Conservation (phyloP, 2,329 filamentous ascomycete genomes). For the Arthrinium puccinioides region DNA sequence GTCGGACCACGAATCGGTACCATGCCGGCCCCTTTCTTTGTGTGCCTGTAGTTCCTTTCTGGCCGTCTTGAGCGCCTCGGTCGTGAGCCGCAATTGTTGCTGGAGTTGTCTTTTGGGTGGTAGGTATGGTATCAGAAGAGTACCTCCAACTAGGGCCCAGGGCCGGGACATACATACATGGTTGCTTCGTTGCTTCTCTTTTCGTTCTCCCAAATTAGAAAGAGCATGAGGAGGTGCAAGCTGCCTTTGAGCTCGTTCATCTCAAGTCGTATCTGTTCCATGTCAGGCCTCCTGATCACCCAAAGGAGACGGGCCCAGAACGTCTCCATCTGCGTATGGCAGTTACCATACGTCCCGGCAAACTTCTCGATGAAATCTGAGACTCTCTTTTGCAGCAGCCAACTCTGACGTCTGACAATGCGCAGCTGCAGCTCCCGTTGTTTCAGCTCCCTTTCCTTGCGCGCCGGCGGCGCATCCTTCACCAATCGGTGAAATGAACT, state of each 20-base stretch:
- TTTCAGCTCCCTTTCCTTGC: no score
- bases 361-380: neutral
- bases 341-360: neutral
- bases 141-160: neutral
- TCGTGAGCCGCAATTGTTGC: slow-evolving; percentile 6
- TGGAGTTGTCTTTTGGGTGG: neutral
- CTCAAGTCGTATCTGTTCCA: neutral
- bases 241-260: neutral
- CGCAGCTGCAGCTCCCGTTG: neutral
- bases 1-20: no score
- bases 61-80: slow-evolving; percentile 5
- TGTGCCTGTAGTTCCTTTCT: slow-evolving; percentile 9
- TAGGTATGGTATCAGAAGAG: slow-evolving; percentile 4
- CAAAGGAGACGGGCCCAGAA: neutral
- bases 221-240: neutral
- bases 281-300: neutral
- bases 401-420: neutral
- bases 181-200: neutral
- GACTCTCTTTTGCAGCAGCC: neutral
- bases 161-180: slow-evolving; percentile 9
- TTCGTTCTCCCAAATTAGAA: neutral
- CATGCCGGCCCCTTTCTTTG: slow-evolving; percentile 1
- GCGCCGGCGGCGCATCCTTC: neutral
- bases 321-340: neutral
- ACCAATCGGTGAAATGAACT: neutral